phyloP scores from a whole-genome alignment of 2,329 filamentous ascomycete genomes.

The Dactylonectria macrodidyma region DNA sequence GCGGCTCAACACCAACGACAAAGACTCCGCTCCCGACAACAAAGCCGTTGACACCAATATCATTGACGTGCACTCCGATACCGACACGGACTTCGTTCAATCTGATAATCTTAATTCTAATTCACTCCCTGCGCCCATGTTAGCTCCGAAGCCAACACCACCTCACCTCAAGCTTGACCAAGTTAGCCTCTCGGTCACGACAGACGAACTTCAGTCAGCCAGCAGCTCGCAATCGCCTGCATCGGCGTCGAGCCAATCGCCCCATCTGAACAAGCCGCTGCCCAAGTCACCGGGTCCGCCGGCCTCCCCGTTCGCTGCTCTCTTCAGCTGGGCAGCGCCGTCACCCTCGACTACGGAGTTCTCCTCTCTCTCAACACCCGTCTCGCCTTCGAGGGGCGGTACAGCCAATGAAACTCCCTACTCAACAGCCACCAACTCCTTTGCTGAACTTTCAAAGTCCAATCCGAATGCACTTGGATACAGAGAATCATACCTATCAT shows the following conservation, averaged over 20 bases:
- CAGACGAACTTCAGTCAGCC: conserved; percentile 46
- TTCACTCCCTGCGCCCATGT: conserved; percentile 62
- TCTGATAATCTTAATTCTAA: conserved; percentile 57
- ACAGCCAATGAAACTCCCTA: conserved; percentile 52
- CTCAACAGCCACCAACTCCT: conserved; percentile 46
- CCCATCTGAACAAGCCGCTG: conserved; percentile 67
- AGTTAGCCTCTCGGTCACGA: conserved; percentile 52
- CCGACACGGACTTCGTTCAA: conserved; percentile 43
- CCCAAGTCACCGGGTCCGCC: conserved; percentile 66
- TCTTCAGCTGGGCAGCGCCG: conserved; percentile 68
- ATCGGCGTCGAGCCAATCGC: conserved; percentile 48
- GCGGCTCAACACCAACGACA: conserved; percentile 42
- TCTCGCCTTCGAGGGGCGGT: conserved; percentile 59
- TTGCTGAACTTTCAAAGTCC: conserved; percentile 55
- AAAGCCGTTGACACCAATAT: conserved; percentile 31
- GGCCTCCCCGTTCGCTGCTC: conserved; percentile 63
- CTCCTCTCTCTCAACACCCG: conserved; percentile 69
- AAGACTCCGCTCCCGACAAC: conserved; percentile 40
- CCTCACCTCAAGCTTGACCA: conserved; percentile 67
- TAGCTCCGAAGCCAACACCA: conserved; percentile 65
- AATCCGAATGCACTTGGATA: conserved; percentile 65
- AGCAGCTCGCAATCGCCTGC: conserved; percentile 47
- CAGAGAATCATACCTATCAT: conserved; percentile 67
- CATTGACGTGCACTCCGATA: conserved; percentile 28
- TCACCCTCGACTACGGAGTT: conserved; percentile 65